Conservation (phyloP, 495 filamentous ascomycete genomes). For the Trichoderma gamsii region DNA sequence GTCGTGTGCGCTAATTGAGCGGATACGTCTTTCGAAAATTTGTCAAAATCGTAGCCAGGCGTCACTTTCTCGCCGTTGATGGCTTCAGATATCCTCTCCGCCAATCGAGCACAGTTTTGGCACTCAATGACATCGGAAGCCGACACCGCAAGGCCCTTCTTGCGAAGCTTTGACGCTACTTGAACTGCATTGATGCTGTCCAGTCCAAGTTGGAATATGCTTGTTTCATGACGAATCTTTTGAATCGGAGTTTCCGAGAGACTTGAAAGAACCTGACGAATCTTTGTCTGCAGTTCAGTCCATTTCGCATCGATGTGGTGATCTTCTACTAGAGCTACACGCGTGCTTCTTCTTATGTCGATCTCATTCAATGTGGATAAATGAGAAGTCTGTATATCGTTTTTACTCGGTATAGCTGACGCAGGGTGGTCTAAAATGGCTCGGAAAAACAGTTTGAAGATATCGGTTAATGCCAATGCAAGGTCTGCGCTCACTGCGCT, state of each 20-base stretch:
- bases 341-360: not conserved
- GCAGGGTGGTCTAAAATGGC: not conserved
- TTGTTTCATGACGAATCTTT: constrained; percentile 52
- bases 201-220: constrained; percentile 77
- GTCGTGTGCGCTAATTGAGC: constrained; percentile 21
- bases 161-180: constrained; percentile 58
- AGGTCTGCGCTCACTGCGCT: constrained; percentile 3
- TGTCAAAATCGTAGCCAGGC: constrained; percentile 36
- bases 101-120: constrained; percentile 46
- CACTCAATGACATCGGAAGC: constrained; percentile 65
- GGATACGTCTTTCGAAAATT: constrained; percentile 29
- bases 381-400: not conserved
- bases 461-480: not conserved
- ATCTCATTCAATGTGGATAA: not conserved
- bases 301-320: constrained; percentile 30
- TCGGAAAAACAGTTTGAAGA: constrained; percentile 17
- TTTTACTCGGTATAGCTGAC: not conserved
- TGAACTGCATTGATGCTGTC: constrained; percentile 87
- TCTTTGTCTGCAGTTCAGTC: constrained; percentile 41
- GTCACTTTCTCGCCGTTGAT: not conserved
- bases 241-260: constrained; percentile 46
- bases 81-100: constrained; percentile 15
- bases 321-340: not conserved
- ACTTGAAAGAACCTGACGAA: constrained; percentile 52
- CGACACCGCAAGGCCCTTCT: constrained; percentile 47